A percentile compares a stretch with the other conserved stretches of the same genome.
Conservation (phyloP, 345 rosid species). For the Pistacia integerrima region DNA sequence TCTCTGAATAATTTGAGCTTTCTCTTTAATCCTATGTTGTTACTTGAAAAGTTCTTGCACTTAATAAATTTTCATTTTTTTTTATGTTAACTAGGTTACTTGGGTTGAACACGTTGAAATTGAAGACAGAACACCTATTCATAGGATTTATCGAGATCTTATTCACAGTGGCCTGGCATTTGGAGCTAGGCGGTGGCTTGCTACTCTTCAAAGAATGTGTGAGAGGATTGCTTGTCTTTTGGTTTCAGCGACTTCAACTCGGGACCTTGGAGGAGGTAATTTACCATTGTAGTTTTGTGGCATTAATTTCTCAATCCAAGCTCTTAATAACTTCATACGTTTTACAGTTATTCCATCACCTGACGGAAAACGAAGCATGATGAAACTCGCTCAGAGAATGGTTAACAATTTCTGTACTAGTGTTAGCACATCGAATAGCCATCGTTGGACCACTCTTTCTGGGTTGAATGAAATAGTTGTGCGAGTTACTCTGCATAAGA, state of each 20-base stretch:
- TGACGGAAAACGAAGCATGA: constrained; percentile 93
- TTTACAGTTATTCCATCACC: constrained; percentile 73
- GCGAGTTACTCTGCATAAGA: constrained; percentile 80
- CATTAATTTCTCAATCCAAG: background rate
- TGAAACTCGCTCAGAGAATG: constrained; percentile 97
- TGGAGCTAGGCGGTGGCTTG: constrained; percentile 85
- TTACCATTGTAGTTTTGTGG: background rate
- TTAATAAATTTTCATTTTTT: background rate
- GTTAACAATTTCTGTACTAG: constrained; percentile 76
- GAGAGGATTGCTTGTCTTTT: constrained; percentile 79
- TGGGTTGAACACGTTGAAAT: constrained; percentile 91
- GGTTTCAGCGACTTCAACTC: constrained; percentile 63
- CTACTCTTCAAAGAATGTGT: constrained; percentile 83
- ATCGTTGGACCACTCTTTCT: constrained; percentile 65
- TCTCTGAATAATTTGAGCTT: constrained; percentile 5
- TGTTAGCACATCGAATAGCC: constrained; percentile 76
- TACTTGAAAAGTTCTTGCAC: background rate
- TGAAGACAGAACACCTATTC: constrained; percentile 65
- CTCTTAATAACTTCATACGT: constrained; percentile 9
- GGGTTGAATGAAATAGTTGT: constrained; percentile 69
- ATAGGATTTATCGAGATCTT: constrained; percentile 67
- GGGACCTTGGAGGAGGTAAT: constrained; percentile 82
- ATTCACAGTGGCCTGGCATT: constrained; percentile 74
- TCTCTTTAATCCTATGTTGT: constrained; percentile 14
- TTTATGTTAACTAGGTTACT: constrained; percentile 53